Percentiles rank a stretch among this genome's conserved stretches.
Evolutionary conservation across 2,329 filamentous ascomycete species (phyloP).

Genomic region (Nigrograna mackinnonii): DNA sequence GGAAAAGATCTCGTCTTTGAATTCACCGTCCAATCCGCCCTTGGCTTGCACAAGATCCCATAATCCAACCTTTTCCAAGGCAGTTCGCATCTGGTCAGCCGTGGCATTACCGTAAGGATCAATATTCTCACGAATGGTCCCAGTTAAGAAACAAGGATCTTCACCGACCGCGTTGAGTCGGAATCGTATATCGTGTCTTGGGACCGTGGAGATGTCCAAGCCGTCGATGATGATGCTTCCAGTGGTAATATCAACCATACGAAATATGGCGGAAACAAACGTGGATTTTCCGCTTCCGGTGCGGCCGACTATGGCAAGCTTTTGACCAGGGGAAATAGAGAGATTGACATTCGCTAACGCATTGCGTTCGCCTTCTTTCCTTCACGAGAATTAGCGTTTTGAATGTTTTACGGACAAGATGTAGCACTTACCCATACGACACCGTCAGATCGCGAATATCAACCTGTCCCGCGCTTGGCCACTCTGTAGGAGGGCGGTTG

Average conservation of each 20-base stretch:
- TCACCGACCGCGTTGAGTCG: slow-evolving; percentile 50
- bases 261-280: slow-evolving; percentile 14
- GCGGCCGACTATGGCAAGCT: slow-evolving; percentile 52
- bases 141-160: slow-evolving; percentile 43
- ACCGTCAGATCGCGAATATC: slow-evolving; percentile 39
- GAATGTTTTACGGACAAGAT: neutral
- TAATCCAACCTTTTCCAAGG: slow-evolving; percentile 29
- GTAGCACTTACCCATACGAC: slow-evolving; percentile 21
- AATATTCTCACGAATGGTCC: slow-evolving; percentile 11
- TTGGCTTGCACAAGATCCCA: slow-evolving; percentile 32
- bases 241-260: slow-evolving; percentile 10
- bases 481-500: slow-evolving; percentile 16
- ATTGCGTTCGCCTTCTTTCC: neutral
- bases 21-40: slow-evolving; percentile 12
- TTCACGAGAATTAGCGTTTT: neutral
- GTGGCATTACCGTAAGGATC: slow-evolving; percentile 7
- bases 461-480: slow-evolving; percentile 34
- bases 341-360: slow-evolving; percentile 30
- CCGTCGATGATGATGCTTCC: slow-evolving; percentile 51
- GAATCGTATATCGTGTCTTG: slow-evolving; percentile 43
- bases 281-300: slow-evolving; percentile 50
- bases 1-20: slow-evolving; percentile 6
- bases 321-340: slow-evolving; percentile 46
- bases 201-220: slow-evolving; percentile 46
- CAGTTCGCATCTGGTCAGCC: slow-evolving; percentile 6